Evolutionary conservation across 345 rosid species (phyloP).

Genomic region (Euphorbia tirucalli): DNA sequence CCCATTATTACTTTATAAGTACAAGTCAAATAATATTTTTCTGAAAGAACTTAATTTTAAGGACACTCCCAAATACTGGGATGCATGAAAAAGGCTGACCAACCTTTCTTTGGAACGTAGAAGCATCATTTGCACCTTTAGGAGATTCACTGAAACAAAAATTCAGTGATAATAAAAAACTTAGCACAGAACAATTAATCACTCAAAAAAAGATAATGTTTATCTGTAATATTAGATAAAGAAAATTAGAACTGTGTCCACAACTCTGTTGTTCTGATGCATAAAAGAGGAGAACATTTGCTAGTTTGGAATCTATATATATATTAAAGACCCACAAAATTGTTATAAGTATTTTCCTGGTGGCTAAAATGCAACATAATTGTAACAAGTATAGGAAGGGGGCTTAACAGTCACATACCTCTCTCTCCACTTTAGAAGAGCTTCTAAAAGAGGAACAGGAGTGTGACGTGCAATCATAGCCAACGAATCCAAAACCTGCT

Average conservation of each 20-base stretch:
- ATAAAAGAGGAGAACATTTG: not conserved
- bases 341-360: not conserved
- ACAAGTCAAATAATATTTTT: not conserved
- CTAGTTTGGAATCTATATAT: too few relatives aligned
- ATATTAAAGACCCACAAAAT: not conserved
- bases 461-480: conserved; percentile 99
- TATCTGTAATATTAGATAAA: not conserved
- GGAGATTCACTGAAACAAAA: conserved; percentile 83
- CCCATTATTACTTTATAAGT: not conserved
- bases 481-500: conserved; percentile 93
- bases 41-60: not conserved
- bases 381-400: not conserved
- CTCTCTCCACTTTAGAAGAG: conserved; percentile 95
- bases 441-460: conserved; percentile 94
- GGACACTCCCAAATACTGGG: not conserved
- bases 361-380: not conserved
- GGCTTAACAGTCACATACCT: conserved; percentile 36
- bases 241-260: not conserved
- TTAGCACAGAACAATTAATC: conserved; percentile 5
- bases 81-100: conserved; percentile 6
- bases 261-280: not conserved
- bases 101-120: conserved; percentile 99
- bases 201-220: not conserved
- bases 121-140: conserved; percentile 95
- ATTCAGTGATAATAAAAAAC: conserved; percentile 1